These are phyloP conservation scores for Lactifluus subvellereus DNA, from an alignment of 768 basidiomycete species.

Conservation along the genomic window DNA sequence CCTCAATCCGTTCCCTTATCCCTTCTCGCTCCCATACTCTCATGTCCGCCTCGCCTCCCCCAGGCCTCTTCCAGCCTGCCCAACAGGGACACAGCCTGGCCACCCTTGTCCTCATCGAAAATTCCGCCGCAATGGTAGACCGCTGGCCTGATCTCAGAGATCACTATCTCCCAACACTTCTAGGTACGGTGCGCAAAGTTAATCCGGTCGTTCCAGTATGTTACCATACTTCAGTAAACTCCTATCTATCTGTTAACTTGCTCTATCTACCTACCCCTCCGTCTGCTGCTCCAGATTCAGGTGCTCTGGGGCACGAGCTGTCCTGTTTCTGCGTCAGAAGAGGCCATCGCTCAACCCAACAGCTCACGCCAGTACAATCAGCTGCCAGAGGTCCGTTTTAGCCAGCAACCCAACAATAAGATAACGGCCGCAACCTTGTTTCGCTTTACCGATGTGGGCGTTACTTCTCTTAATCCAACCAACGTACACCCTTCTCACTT, in stretches of 20 bases:
- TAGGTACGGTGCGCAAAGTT: slow-evolving; percentile 23
- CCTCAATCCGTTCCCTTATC: not conserved
- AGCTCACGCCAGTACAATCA: slow-evolving; percentile 19
- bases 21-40: not conserved
- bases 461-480: not conserved
- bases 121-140: slow-evolving; percentile 21
- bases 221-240: not conserved
- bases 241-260: not conserved
- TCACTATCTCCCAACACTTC: slow-evolving; percentile 25
- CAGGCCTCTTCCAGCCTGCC: slow-evolving; percentile 22
- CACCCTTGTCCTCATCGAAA: slow-evolving; percentile 25
- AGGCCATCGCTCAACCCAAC: slow-evolving; percentile 16
- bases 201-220: slow-evolving; percentile 24
- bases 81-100: slow-evolving; percentile 20
- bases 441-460: slow-evolving; percentile 19
- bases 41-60: slow-evolving; percentile 17
- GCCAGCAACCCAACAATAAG: slow-evolving; percentile 18
- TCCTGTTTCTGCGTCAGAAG: slow-evolving; percentile 18
- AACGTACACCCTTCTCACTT: not conserved
- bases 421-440: slow-evolving; percentile 22
- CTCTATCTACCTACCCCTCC: not conserved
- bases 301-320: slow-evolving; percentile 20
- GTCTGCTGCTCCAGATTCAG: slow-evolving; percentile 16
- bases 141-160: slow-evolving; percentile 26
- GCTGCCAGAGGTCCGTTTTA: slow-evolving; percentile 23